phyloP scores from a whole-genome alignment of 2,329 filamentous ascomycete species.

The Paradendryphiella salina region DNA sequence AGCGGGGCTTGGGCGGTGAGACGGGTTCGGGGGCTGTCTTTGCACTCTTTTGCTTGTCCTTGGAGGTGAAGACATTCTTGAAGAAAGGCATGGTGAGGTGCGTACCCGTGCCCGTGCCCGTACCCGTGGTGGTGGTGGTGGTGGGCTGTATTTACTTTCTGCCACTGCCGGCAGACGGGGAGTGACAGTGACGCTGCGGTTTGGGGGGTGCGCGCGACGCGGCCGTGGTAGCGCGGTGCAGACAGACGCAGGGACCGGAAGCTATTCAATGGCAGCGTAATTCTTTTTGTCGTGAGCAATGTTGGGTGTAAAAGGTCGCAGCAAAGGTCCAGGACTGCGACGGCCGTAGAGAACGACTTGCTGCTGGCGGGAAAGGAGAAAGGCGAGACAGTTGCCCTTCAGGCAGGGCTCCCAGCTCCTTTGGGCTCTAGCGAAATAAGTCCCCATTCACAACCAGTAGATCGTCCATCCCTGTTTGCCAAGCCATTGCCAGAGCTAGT shows the following conservation, averaged over 20 bases:
- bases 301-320: not conserved
- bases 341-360: not conserved
- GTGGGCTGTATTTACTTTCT: constrained; percentile 20
- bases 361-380: constrained; percentile 26
- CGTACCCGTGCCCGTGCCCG: constrained; percentile 26
- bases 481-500: constrained; percentile 8
- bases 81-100: constrained; percentile 43
- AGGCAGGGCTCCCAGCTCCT: constrained; percentile 14
- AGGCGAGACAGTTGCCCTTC: constrained; percentile 15
- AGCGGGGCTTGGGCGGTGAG: constrained; percentile 69
- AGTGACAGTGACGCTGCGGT: constrained; percentile 15
- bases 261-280: constrained; percentile 11
- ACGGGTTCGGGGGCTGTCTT: constrained; percentile 35
- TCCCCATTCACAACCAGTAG: constrained; percentile 9
- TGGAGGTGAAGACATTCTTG: constrained; percentile 46
- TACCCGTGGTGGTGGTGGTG: constrained; percentile 3
- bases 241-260: constrained; percentile 19
- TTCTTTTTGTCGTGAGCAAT: constrained; percentile 9
- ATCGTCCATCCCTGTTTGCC: not conserved
- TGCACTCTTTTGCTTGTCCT: constrained; percentile 38
- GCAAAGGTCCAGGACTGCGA: not conserved
- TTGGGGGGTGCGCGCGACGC: constrained; percentile 16
- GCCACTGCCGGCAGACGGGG: constrained; percentile 23
- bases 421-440: constrained; percentile 28
- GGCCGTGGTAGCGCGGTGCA: constrained; percentile 13